Evolutionary conservation across 1,284 basidiomycete species (phyloP), one percentile per base, ranked within the genome.

Genomic region (Coniferiporia weirii): DNA sequence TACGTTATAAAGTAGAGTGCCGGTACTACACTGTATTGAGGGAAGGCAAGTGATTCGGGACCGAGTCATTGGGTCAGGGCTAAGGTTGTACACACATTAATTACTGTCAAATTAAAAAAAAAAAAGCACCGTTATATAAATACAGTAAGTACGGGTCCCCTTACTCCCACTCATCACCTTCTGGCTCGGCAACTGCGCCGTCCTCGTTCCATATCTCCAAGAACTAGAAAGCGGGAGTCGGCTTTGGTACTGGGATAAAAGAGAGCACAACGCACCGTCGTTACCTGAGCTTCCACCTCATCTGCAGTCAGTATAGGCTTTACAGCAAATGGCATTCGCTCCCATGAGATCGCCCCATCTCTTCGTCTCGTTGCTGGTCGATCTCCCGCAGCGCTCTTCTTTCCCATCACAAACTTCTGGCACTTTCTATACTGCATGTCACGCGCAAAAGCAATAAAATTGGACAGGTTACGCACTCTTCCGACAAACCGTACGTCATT

Each of bases 311-410:
- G 65, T 27, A 91, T 74, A 1, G 83, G 79, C 22, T 68, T 69
- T 15, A 73, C 77, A 0, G 86, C 88, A 66, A 81, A 91, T 1
- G 85, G 81, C 55, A 93, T 69, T 22, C 87, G 80, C 13, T 84
- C 79, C 88, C 91, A 93, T 15, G 79, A 76, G 49, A 92, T 78
- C 0, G 82, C 76, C 38, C 76, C 74, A 10, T 86, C 83, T 65
- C 85, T 77, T 17, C 82, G 80, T 64, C 81, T 83, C 3, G 76
- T 71, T 1, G 85, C 87, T n/a, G 89, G 79, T 68, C 85, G 89
- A 70, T 97, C 94, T 0, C 93, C 93, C 3, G 87, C 68, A 0
- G 87, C 82, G 56, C 84, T 90, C 73, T 95, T 96, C 79, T 95
- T 96, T 20, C 89, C 89, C 3, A 85, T 71, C 1, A 85, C 79